These are phyloP conservation scores for Furcasterigmium furcatum DNA, from an alignment of 2,329 filamentous ascomycete genomes.

Conservation along the genomic window DNA sequence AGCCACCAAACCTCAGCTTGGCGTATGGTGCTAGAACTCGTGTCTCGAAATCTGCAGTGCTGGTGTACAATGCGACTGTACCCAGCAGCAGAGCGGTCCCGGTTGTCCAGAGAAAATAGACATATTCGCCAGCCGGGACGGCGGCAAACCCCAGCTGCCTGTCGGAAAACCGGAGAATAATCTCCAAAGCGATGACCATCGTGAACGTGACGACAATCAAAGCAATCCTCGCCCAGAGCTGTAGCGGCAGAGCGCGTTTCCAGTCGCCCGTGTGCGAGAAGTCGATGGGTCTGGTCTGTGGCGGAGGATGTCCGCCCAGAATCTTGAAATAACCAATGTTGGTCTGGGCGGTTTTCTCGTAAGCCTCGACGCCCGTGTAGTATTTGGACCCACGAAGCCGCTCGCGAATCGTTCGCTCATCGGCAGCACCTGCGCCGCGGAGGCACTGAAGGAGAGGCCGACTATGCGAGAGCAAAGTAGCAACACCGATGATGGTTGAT, in stretches of 20 bases:
- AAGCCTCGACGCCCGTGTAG: constrained; percentile 29
- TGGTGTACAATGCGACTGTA: constrained; percentile 24
- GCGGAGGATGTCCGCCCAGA: constrained; percentile 10
- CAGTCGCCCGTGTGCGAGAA: constrained; percentile 16
- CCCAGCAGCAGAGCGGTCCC: constrained; percentile 24
- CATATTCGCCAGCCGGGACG: constrained; percentile 18
- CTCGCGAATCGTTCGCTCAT: constrained; percentile 18
- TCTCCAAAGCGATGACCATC: constrained; percentile 29
- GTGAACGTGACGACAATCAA: constrained; percentile 20
- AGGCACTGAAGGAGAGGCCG: constrained; percentile 28
- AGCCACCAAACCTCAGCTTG: constrained; percentile 19
- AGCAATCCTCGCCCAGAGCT: constrained; percentile 20
- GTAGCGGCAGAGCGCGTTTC: constrained; percentile 24
- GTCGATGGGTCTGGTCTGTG: constrained; percentile 8
- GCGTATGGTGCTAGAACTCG: constrained; percentile 28
- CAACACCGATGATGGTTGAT: constrained; percentile 27
- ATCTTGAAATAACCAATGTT: constrained; percentile 19
- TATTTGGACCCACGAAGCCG: constrained; percentile 22
- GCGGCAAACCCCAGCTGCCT: constrained; percentile 23
- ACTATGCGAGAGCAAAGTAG: constrained; percentile 31
- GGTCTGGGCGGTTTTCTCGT: constrained; percentile 21
- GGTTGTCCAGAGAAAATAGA: constrained; percentile 31
- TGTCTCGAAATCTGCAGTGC: constrained; percentile 23
- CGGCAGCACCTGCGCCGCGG: constrained; percentile 27
- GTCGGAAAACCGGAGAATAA: constrained; percentile 25